phyloP scores from a whole-genome alignment of 768 basidiomycete genomes.

The Scleroderma citrinum region DNA sequence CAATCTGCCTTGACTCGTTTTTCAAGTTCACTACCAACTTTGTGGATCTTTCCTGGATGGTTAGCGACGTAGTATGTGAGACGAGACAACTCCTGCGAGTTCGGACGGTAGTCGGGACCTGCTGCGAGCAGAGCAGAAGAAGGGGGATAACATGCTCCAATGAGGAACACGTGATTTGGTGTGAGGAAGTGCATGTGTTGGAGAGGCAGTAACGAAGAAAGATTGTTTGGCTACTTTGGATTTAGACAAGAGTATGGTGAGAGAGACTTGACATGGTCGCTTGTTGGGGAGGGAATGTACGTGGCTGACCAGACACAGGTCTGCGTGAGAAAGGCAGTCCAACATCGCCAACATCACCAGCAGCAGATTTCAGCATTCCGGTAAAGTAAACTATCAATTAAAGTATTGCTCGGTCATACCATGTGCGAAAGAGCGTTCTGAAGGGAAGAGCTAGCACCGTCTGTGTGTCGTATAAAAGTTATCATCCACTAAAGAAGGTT shows the following conservation, averaged over 20 bases:
- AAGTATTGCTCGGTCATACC: background rate
- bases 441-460: slow-evolving; percentile 6
- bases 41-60: slow-evolving; percentile 72
- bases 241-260: background rate
- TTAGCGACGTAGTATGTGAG: slow-evolving; percentile 86
- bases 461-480: background rate
- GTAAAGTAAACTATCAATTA: no score
- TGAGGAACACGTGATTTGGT: slow-evolving; percentile 77
- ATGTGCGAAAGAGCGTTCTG: slow-evolving; percentile 9
- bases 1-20: slow-evolving; percentile 63
- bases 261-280: background rate
- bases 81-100: slow-evolving; percentile 78
- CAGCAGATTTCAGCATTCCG: no score
- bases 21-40: slow-evolving; percentile 71
- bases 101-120: slow-evolving; percentile 73
- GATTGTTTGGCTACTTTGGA: background rate
- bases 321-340: background rate
- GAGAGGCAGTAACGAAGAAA: background rate
- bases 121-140: slow-evolving; percentile 66
- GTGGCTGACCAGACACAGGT: background rate
- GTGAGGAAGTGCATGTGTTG: slow-evolving; percentile 68
- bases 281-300: background rate
- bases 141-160: slow-evolving; percentile 84
- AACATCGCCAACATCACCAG: no score
- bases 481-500: slow-evolving; percentile 4